phyloP scores from a whole-genome alignment of 345 rosid species.

The Eucalyptus cladocalyx region DNA sequence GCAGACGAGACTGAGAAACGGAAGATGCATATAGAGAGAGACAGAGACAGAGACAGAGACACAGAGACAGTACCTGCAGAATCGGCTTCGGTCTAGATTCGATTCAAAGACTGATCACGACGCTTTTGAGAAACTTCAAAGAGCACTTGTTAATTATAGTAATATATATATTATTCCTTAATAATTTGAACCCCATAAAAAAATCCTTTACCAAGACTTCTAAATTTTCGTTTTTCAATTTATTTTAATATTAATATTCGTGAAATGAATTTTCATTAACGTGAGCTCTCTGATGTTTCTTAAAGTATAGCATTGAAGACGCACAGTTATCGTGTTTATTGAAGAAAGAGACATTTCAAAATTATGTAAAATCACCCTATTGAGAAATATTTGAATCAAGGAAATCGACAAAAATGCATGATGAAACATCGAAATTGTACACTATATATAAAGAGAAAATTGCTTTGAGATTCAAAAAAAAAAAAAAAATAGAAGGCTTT shows the following conservation, averaged over 20 bases:
- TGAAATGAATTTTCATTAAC: no score
- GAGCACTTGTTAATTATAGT: background rate
- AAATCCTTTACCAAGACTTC: background rate
- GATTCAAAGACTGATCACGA: background rate
- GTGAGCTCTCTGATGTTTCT: fast-evolving
- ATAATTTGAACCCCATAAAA: no score
- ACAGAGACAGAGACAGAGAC: background rate
- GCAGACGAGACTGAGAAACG: background rate
- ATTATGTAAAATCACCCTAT: background rate
- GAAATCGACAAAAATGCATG: background rate
- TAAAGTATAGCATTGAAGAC: background rate
- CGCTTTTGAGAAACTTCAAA: background rate
- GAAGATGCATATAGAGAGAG: background rate
- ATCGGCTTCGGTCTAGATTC: background rate
- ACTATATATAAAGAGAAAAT: background rate
- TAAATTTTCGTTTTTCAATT: no score
- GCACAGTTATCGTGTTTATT: fast-evolving
- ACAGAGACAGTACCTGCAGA: background rate
- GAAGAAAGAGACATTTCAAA: background rate
- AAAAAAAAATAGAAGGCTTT: background rate
- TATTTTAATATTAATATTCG: no score
- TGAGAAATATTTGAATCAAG: background rate
- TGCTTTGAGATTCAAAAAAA: background rate
- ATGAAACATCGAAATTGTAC: background rate
- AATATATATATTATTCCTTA: background rate